Conservation (phyloP, 495 filamentous ascomycete species). For the Staphylotrichum tortipilum region DNA sequence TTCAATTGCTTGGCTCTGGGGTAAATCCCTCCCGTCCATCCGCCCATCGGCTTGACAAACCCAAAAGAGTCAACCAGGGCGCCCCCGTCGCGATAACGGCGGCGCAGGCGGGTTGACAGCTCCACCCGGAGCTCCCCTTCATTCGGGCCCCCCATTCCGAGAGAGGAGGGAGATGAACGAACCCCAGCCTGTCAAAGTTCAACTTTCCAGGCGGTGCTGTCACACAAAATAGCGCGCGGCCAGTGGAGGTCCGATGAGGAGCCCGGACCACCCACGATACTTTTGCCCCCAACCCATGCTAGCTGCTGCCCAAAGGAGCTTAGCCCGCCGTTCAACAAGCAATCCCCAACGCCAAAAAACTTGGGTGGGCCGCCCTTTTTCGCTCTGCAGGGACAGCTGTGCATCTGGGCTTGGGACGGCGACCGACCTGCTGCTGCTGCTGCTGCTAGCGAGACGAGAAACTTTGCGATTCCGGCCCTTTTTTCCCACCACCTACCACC, state of each 20-base stretch:
- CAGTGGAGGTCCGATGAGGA: slow-evolving; percentile 11
- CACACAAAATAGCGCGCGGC: slow-evolving; percentile 8
- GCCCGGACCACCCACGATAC: not conserved
- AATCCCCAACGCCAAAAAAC: slow-evolving; percentile 24
- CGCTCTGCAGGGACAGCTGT: slow-evolving; percentile 2
- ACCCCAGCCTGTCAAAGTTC: no score
- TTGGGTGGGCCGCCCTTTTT: slow-evolving; percentile 15
- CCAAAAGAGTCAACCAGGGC: no score
- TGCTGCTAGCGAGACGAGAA: not conserved
- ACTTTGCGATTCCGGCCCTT: slow-evolving; percentile 7
- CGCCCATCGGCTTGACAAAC: no score
- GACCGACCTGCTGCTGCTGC: no score
- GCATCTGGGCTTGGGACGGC: no score
- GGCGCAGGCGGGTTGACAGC: no score
- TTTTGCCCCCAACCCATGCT: slow-evolving; percentile 11
- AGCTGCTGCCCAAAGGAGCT: slow-evolving; percentile 10
- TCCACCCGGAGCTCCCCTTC: no score
- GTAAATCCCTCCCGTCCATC: no score
- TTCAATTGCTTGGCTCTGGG: no score
- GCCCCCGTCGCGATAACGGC: no score
- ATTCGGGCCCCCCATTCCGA: no score
- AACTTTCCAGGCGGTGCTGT: not conserved
- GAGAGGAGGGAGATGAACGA: no score
- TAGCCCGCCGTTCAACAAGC: slow-evolving; percentile 21
- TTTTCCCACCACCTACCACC: not conserved